A percentile compares a stretch with the other conserved stretches of the same genome.
Evolutionary conservation across 2,329 filamentous ascomycete species (phyloP).

Genomic region (Fusarium tjaetaba): DNA sequence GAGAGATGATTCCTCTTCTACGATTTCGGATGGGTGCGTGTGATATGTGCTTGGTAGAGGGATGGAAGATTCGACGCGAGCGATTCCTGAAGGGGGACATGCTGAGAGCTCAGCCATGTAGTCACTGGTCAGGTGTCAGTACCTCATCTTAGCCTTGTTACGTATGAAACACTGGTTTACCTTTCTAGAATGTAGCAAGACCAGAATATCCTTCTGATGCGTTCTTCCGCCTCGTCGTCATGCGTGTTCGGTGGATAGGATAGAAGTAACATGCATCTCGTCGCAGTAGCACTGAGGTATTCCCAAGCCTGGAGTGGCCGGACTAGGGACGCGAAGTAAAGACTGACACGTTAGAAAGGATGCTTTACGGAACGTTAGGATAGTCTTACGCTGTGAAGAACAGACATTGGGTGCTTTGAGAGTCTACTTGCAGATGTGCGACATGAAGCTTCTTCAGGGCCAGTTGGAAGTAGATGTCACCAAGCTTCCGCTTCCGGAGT

Average conservation of each 20-base stretch:
- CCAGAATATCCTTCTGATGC: conserved; percentile 63
- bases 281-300: conserved; percentile 59
- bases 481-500: conserved; percentile 48
- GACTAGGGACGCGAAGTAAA: conserved; percentile 62
- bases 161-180: conserved; percentile 26
- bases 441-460: conserved; percentile 58
- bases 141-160: accelerated
- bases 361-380: accelerated
- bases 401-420: conserved; percentile 59
- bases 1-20: conserved; percentile 59
- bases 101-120: conserved; percentile 63
- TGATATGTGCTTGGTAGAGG: conserved; percentile 58
- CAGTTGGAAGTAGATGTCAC: conserved; percentile 57
- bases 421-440: conserved; percentile 57
- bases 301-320: conserved; percentile 63
- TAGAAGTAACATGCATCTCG: conserved; percentile 60
- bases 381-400: conserved; percentile 59
- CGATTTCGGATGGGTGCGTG: conserved; percentile 52
- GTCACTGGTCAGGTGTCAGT: conserved; percentile 49
- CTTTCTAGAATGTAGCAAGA: conserved; percentile 65
- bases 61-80: conserved; percentile 61
- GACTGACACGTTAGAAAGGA: neutral
- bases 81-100: conserved; percentile 60
- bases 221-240: conserved; percentile 55
- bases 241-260: conserved; percentile 53